phyloP scores from a whole-genome alignment of 805 yeast species.

The Candida corydali region DNA sequence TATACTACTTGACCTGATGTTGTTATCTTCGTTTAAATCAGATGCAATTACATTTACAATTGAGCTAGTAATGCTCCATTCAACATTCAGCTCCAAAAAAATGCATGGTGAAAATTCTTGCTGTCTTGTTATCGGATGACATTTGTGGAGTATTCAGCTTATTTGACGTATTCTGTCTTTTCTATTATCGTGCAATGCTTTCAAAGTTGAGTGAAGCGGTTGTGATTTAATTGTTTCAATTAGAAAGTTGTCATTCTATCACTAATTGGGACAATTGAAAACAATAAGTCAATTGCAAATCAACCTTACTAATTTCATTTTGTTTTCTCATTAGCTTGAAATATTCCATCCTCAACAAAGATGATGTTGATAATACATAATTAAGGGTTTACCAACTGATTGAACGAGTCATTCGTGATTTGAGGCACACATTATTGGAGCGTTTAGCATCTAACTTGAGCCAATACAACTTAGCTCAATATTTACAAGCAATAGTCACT shows the following conservation, averaged over 20 bases:
- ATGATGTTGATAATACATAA: constrained; percentile 16
- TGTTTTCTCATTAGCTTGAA: constrained; percentile 63
- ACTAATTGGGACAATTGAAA: constrained; percentile 47
- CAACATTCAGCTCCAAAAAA: constrained; percentile 13
- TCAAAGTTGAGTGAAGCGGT: no score
- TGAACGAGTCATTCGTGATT: constrained; percentile 45
- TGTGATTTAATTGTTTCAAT: no score
- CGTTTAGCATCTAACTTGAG: constrained; percentile 20
- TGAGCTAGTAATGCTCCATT: constrained; percentile 27
- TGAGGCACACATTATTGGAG: constrained; percentile 39
- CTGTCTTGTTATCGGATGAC: not conserved
- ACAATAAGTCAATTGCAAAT: constrained; percentile 42
- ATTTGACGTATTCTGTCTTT: constrained; percentile 54
- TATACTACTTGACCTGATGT: constrained; percentile 13
- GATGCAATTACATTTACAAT: constrained; percentile 29
- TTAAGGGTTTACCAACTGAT: constrained; percentile 41
- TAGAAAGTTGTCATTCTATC: constrained; percentile 68
- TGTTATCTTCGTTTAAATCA: constrained; percentile 11
- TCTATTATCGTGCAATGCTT: constrained; percentile 70
- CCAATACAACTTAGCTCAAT: constrained; percentile 42
- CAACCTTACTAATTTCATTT: constrained; percentile 63
- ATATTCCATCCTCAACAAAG: constrained; percentile 33
- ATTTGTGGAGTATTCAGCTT: constrained; percentile 42
- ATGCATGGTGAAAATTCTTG: constrained; percentile 24
- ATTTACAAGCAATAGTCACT: constrained; percentile 64